phyloP scores from a whole-genome alignment of 805 yeast genomes.

The Groenewaldozyma tartarivorans region DNA sequence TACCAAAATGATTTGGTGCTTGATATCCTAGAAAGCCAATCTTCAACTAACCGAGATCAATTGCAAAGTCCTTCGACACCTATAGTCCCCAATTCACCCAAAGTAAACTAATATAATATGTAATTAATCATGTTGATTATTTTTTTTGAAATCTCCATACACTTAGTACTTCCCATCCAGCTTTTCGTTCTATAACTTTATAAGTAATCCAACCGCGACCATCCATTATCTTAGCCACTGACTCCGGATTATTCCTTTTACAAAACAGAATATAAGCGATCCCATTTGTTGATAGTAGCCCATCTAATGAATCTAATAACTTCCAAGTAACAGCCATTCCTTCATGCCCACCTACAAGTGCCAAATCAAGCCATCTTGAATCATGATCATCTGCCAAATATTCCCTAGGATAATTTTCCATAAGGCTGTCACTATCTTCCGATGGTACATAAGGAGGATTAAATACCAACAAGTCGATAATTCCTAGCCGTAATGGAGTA shows the following conservation, averaged over 20 bases:
- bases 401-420: constrained; percentile 11
- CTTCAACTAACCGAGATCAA: too few relatives aligned
- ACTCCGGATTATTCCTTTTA: constrained; percentile 75
- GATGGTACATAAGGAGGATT: constrained; percentile 98
- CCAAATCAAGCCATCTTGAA: constrained; percentile 75
- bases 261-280: constrained; percentile 85
- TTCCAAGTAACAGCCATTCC: constrained; percentile 82
- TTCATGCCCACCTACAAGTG: constrained; percentile 77
- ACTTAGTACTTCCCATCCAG: constrained; percentile 92
- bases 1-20: constrained; percentile 48
- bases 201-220: constrained; percentile 44
- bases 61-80: too few relatives aligned
- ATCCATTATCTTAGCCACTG: constrained; percentile 42
- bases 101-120: too few relatives aligned
- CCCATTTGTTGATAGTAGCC: constrained; percentile 48
- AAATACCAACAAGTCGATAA: constrained; percentile 68
- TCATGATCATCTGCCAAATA: constrained; percentile 62
- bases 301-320: constrained; percentile 47
- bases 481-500: constrained; percentile 33
- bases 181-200: constrained; percentile 57
- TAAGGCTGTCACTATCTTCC: constrained; percentile 25
- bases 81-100: too few relatives aligned
- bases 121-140: too few relatives aligned
- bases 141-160: constrained; percentile 47
- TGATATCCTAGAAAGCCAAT: constrained; percentile 38